These are phyloP conservation scores for Corchorus olitorius DNA, from an alignment of 345 rosid genomes.

Conservation along the genomic window DNA sequence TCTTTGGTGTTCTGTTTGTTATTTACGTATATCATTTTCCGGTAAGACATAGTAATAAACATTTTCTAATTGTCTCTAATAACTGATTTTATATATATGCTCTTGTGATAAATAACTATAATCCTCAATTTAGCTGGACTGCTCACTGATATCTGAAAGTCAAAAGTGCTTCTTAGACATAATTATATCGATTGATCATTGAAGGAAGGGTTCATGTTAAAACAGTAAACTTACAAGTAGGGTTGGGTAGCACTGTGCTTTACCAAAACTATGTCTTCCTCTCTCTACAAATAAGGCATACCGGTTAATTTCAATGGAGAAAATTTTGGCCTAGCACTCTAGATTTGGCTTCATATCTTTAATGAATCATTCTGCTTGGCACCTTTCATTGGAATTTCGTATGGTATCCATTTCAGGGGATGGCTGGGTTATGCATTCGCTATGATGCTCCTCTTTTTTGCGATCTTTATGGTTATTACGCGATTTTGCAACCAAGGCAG, in stretches of 20 bases:
- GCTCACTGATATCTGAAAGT: not conserved
- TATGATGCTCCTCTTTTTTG: constrained; percentile 42
- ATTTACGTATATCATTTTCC: constrained; percentile 56
- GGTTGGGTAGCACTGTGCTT: not conserved
- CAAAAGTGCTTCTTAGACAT: not conserved
- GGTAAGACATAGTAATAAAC: constrained; percentile 40
- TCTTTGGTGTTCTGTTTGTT: constrained; percentile 75
- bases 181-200: not conserved
- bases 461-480: constrained; percentile 68
- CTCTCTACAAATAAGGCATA: not conserved
- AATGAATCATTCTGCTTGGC: constrained; percentile 4
- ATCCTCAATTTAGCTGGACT: not conserved
- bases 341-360: constrained; percentile 1
- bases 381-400: constrained; percentile 12
- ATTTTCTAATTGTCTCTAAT: not conserved
- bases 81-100: not conserved
- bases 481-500: constrained; percentile 59
- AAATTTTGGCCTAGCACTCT: not conserved
- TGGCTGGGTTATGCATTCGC: constrained; percentile 72
- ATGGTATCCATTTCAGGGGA: constrained; percentile 45
- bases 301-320: not conserved
- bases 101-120: not conserved
- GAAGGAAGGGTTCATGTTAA: not conserved
- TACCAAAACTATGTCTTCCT: not conserved
- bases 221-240: not conserved